Base-by-base conservation (phyloP, 257 asterid genomes). In the Parsonsia alboflavescens region DNA sequence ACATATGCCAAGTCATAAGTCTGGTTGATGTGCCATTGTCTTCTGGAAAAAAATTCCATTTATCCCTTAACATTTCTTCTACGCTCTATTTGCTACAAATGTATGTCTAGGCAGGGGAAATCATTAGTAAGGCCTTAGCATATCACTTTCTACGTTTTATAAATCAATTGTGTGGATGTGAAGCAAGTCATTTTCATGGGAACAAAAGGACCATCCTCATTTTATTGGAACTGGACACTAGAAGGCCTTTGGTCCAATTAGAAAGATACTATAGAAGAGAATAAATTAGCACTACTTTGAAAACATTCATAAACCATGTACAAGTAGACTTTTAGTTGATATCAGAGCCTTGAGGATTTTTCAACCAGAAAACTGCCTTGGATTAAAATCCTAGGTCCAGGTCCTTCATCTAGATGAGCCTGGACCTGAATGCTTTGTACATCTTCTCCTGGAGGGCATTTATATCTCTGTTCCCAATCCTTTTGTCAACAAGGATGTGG, bases 161-260 rank as follows among this genome's bases (percentile, higher is more conserved):
- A 33, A 33, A 33, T 33, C 39, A 33, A 33, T 33, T 33, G 3
- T 33, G 39, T 33, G 39, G 39, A 33, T 33, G 39, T 33, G 39
- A 33, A 33, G 3, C 17, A 68, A 10, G 5, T 46, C 10, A 11
- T 53, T 54, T 46, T 63, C 19, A 36, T 5, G 62, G 13, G n/a
- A 56, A 63, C 19, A n/a, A 7, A 17, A 5, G 17, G 52, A 21
- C 67, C 30, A 41, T 17, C 56, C 52, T n/a, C 68, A 6, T 63
- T 45, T 28, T 10, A 52, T 36, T 74, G 36, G 42, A 28, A 28
- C 67, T 73, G 26, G 57, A 75, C 45, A 15, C 36, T 46, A 74
- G 19, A 74, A 21, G 72, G 69, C 12, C 39, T 49, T 54, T 2
- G 8, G 68, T 64, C 15, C n/a, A 49, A 5, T 0, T 70, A 28